Percentiles rank a stretch among this genome's conserved stretches.
Evolutionary conservation across 202 grass and related monocot genomes (phyloP).

Genomic region (Dendrocalamus latiflorus): DNA sequence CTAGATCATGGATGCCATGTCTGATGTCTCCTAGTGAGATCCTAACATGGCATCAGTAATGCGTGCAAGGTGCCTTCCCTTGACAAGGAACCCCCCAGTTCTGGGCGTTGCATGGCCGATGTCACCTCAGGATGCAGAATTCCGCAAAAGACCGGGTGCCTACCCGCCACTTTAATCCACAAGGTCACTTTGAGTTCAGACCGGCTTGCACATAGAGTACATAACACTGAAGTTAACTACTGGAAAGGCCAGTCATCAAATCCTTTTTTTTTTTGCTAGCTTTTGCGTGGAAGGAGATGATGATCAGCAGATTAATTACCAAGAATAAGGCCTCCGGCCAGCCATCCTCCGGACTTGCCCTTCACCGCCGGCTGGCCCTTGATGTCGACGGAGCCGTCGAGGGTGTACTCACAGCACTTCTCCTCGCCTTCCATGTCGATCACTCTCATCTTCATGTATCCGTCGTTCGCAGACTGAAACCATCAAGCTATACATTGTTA

Average conservation of each 20-base stretch:
- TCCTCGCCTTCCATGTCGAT: conserved; percentile 30
- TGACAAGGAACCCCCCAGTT: conserved; percentile 10
- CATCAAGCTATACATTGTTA: background rate
- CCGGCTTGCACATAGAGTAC: background rate
- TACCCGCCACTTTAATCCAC: conserved; percentile 7
- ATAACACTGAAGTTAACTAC: background rate
- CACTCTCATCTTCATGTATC: conserved; percentile 42
- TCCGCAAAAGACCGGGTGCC: conserved; percentile 8
- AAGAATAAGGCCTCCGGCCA: conserved; percentile 71
- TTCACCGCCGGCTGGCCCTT: conserved; percentile 61
- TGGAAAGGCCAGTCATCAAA: background rate
- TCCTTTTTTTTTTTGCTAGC: background rate
- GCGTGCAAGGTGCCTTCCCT: background rate
- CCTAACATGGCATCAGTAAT: conserved; percentile 3
- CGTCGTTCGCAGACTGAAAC: conserved; percentile 39
- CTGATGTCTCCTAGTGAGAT: background rate
- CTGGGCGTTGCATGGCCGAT: conserved; percentile 34
- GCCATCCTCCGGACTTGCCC: conserved; percentile 71
- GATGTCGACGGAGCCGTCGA: conserved; percentile 77
- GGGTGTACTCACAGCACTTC: conserved; percentile 48
- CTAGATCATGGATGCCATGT: conserved; percentile 17
- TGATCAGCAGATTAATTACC: conserved; percentile 37
- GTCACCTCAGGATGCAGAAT: conserved; percentile 41
- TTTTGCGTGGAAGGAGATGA: background rate
- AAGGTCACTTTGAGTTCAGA: background rate